Conservation (phyloP, 2,329 filamentous ascomycete species). For the Neofusicoccum ribis region DNA sequence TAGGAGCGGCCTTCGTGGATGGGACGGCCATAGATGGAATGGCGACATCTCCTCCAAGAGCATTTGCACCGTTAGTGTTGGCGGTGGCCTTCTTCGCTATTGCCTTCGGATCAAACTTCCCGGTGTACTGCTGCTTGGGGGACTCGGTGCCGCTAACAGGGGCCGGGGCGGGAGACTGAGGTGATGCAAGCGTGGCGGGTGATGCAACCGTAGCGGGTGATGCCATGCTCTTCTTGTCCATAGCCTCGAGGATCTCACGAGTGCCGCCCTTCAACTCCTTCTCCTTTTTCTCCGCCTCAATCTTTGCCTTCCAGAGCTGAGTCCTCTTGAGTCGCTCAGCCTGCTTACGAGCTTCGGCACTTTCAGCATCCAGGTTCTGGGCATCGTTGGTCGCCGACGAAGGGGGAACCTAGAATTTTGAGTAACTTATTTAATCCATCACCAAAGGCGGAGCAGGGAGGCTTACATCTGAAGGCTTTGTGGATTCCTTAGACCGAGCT, state of each 20-base stretch:
- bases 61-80: slow-evolving; percentile 55
- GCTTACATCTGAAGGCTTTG: slow-evolving; percentile 16
- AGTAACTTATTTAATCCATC: neutral
- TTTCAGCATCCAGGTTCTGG: neutral
- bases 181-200: neutral
- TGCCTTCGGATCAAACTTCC: slow-evolving; percentile 84
- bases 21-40: slow-evolving; percentile 26
- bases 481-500: slow-evolving; percentile 21
- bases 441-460: neutral
- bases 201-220: slow-evolving; percentile 5
- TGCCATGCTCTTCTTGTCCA: slow-evolving; percentile 64
- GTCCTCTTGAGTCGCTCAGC: slow-evolving; percentile 62
- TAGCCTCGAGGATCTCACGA: slow-evolving; percentile 65
- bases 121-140: slow-evolving; percentile 60
- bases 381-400: neutral
- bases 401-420: neutral
- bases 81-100: slow-evolving; percentile 76
- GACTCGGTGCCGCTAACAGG: slow-evolving; percentile 21
- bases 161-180: slow-evolving; percentile 33
- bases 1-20: neutral
- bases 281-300: slow-evolving; percentile 79
- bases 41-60: slow-evolving; percentile 57
- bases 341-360: slow-evolving; percentile 53
- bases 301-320: slow-evolving; percentile 55
- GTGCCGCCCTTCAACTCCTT: slow-evolving; percentile 52